Percentiles rank a stretch among this genome's conserved stretches.
phyloP scores from a whole-genome alignment of 495 filamentous ascomycete species.

The Aspergillus bertholletiae region DNA sequence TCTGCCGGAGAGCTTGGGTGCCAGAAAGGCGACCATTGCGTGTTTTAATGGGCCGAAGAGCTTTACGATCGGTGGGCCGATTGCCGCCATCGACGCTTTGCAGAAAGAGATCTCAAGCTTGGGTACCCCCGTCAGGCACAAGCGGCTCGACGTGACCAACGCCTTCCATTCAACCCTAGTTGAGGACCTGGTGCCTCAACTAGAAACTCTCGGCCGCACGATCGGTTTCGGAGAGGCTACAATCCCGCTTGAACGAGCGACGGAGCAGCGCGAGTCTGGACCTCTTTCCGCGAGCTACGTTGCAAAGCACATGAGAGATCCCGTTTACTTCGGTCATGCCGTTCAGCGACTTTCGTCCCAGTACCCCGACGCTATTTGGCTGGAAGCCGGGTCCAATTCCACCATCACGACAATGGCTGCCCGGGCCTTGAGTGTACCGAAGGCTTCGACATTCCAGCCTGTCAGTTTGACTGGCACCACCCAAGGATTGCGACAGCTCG shows the following conservation, averaged over 20 bases:
- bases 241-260: slow-evolving; percentile 32
- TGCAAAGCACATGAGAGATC: slow-evolving; percentile 43
- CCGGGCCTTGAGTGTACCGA: slow-evolving; percentile 19
- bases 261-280: slow-evolving; percentile 23
- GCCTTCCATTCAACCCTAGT: slow-evolving; percentile 50
- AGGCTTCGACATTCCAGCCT: slow-evolving; percentile 33
- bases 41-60: slow-evolving; percentile 49
- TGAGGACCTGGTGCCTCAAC: slow-evolving; percentile 29
- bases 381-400: slow-evolving; percentile 51
- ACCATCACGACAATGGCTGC: slow-evolving; percentile 43
- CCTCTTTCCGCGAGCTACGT: slow-evolving; percentile 36
- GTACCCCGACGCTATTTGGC: slow-evolving; percentile 35
- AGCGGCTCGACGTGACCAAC: slow-evolving; percentile 46
- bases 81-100: slow-evolving; percentile 26
- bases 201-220: slow-evolving; percentile 22
- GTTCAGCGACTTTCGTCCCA: slow-evolving; percentile 36
- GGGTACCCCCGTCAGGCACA: slow-evolving; percentile 26
- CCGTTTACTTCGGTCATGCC: slow-evolving; percentile 51
- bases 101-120: slow-evolving; percentile 4
- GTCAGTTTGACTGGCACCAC: slow-evolving; percentile 36
- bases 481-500: slow-evolving; percentile 26
- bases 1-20: background rate
- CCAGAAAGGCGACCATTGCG: slow-evolving; percentile 38
- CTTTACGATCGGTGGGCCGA: slow-evolving; percentile 44
- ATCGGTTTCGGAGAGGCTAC: slow-evolving; percentile 27